Base-by-base conservation (phyloP, 768 basidiomycete species). In the Dendrothele bispora region DNA sequence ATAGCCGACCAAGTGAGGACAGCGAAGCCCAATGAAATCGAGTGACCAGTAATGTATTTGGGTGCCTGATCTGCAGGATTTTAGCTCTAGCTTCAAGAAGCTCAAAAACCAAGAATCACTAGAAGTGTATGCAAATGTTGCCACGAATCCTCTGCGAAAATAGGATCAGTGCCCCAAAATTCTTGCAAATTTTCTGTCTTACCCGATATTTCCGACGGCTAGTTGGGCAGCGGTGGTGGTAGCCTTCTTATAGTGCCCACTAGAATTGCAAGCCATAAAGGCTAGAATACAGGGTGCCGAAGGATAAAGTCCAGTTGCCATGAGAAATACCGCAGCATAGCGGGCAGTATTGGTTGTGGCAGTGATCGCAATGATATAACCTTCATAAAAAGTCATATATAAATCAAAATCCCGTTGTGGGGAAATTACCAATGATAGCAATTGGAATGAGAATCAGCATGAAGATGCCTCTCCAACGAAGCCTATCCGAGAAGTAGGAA, bases 181-280 rank as follows among this genome's bases (percentile, higher is more conserved):
- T 11, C 2, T 17, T 38, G 38, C 6, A n/a, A 37, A 12, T 39
- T 15, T 8, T 30, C 32, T 39, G 21, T 49, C 66, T 54, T 46
- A 79, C 79, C 79, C 78, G 24, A 66, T 60, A 52, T 84, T 83
- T 5, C 79, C 74, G 28, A 82, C 63, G 5, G 78, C 79, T 1
- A 81, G 61, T 53, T 82, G 80, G 2, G 83, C 58, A 5, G 71
- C 69, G 4, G 77, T 79, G 1, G 80, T 74, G 0, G 81, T 81
- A 3, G 81, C 80, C 46, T 75, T 78, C 65, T 84, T 83, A 62
- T 81, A 84, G 55, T 83, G 80, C 0, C 81, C 82, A 14, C 73
- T 71, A 39, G 27, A 5, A 54, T n/a, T n/a, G n/a, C n/a, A n/a
- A 5, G 78, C 78, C 64, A 81, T 79, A 24, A 81, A n/a, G n/a